Conservation (phyloP, 768 basidiomycete genomes). For the Zangia roseola region DNA sequence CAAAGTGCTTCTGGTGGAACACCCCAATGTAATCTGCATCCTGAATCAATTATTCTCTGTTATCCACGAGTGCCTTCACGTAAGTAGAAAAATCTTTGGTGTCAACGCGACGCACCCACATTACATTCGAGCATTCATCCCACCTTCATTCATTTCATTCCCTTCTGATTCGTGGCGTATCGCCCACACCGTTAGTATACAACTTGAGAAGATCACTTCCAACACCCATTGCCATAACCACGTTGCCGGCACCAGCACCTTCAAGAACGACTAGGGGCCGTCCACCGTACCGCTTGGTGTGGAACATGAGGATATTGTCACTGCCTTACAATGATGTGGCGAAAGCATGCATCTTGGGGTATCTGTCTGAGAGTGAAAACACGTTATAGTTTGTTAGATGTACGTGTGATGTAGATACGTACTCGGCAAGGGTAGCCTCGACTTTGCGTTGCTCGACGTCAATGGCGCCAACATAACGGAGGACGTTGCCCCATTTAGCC, state of each 20-base stretch:
- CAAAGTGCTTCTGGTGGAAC: conserved; percentile 60
- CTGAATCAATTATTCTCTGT: conserved; percentile 54
- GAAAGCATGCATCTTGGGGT: conserved; percentile 87
- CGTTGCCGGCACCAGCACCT: conserved; percentile 96
- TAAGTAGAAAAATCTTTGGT: conserved; percentile 63
- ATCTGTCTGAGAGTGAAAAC: conserved; percentile 47
- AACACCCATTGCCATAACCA: conserved; percentile 98
- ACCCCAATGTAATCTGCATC: conserved; percentile 57
- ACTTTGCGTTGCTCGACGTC: conserved; percentile 68
- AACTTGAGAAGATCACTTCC: conserved; percentile 78
- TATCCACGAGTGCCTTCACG: conserved; percentile 46
- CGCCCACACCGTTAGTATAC: neutral
- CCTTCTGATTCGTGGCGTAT: conserved; percentile 1
- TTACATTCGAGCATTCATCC: too few relatives aligned
- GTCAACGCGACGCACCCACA: conserved; percentile 28
- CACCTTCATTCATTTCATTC: neutral
- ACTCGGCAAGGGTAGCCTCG: conserved; percentile 90
- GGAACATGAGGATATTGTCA: conserved; percentile 98
- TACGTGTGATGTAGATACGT: conserved; percentile 23
- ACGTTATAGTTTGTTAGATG: neutral
- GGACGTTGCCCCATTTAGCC: conserved; percentile 73
- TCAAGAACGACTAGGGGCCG: conserved; percentile 92
- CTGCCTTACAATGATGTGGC: conserved; percentile 94
- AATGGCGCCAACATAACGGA: conserved; percentile 93
- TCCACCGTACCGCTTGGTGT: conserved; percentile 86